These are phyloP conservation scores for Zasmidium cellare DNA, from an alignment of 2,329 filamentous ascomycete genomes.

Conservation along the genomic window DNA sequence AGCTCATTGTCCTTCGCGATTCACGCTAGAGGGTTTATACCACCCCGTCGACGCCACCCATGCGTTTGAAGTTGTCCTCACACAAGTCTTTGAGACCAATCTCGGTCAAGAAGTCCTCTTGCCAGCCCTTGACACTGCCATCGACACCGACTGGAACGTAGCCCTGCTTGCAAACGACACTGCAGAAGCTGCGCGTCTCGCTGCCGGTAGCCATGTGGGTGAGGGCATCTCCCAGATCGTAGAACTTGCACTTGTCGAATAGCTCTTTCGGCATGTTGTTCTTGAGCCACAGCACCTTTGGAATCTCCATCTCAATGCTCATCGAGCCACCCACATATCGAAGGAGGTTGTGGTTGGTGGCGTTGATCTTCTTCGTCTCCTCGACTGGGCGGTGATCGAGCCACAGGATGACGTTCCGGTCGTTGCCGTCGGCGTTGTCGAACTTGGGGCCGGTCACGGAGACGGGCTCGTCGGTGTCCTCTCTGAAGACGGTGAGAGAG, in stretches of 20 bases:
- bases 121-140: slow-evolving; percentile 96
- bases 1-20: slow-evolving; percentile 19
- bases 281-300: slow-evolving; percentile 97
- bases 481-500: slow-evolving; percentile 85
- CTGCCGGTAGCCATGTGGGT: slow-evolving; percentile 92
- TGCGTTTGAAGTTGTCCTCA: slow-evolving; percentile 84
- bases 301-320: slow-evolving; percentile 99
- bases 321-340: slow-evolving; percentile 97
- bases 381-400: slow-evolving; percentile 89
- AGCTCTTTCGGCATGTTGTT: slow-evolving; percentile 93
- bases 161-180: slow-evolving; percentile 95
- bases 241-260: slow-evolving; percentile 94
- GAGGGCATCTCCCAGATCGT: slow-evolving; percentile 87
- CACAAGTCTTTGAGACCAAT: slow-evolving; percentile 85
- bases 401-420: slow-evolving; percentile 96
- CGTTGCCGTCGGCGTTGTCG: slow-evolving; percentile 70
- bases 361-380: slow-evolving; percentile 92
- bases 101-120: slow-evolving; percentile 84
- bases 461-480: slow-evolving; percentile 87
- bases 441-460: slow-evolving; percentile 89
- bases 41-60: slow-evolving; percentile 93
- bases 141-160: slow-evolving; percentile 97
- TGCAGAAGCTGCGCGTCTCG: slow-evolving; percentile 91
- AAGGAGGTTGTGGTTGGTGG: slow-evolving; percentile 85
- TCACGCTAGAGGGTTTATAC: slow-evolving; percentile 54